phyloP scores from a whole-genome alignment of 306 rosid species.

The Lagenaria siceraria region DNA sequence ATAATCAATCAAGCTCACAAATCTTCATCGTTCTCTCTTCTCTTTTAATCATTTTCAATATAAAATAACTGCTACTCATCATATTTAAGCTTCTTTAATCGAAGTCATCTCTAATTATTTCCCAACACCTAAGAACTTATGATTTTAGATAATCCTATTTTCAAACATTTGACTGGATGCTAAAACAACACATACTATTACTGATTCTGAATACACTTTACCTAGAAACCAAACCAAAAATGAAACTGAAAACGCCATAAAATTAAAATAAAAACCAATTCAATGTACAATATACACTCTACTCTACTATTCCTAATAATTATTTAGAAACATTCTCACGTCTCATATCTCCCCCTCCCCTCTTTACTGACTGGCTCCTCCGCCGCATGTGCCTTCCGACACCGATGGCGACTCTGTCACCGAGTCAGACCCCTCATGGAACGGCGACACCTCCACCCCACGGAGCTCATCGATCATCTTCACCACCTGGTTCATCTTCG shows the following conservation, averaged over 20 bases:
- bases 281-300: not conserved
- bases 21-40: no score
- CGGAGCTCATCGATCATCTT: slow-evolving; percentile 73
- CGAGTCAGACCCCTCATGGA: slow-evolving; percentile 39
- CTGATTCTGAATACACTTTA: not conserved
- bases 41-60: no score
- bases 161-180: not conserved
- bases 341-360: no score
- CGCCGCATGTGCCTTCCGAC: slow-evolving; percentile 45
- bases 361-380: slow-evolving; percentile 11
- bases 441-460: slow-evolving; percentile 37
- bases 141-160: not conserved
- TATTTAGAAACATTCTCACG: not conserved
- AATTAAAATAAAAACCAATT: no score
- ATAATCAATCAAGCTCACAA: no score
- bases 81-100: no score
- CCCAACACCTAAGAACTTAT: no score
- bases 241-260: not conserved
- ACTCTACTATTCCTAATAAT: not conserved
- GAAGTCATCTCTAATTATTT: no score
- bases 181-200: not conserved
- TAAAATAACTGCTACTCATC: no score
- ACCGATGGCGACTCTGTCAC: slow-evolving; percentile 40
- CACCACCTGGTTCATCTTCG: slow-evolving; percentile 66
- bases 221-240: not conserved